These are phyloP conservation scores for Rugonectria rugulosa DNA, from an alignment of 2,329 filamentous ascomycete species.

Conservation along the genomic window DNA sequence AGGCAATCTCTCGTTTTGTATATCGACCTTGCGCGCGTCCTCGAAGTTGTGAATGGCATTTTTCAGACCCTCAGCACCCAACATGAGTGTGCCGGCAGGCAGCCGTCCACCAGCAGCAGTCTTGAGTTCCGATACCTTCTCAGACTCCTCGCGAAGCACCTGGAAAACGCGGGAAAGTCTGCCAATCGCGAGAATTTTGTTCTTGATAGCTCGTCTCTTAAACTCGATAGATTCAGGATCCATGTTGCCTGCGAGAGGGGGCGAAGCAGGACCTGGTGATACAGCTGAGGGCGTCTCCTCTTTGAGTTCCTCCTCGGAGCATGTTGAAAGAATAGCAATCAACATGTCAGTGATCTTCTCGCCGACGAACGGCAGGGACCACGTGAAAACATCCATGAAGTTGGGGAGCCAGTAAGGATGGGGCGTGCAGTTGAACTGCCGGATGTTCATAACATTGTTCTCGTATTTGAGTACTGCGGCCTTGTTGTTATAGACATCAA, in stretches of 20 bases:
- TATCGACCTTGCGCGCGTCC: constrained; percentile 93
- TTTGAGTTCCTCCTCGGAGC: constrained; percentile 98
- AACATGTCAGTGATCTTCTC: constrained; percentile 99
- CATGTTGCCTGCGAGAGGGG: constrained; percentile 58
- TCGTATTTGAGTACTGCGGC: constrained; percentile 98
- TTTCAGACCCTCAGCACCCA: constrained; percentile 98
- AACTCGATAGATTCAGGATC: constrained; percentile 91
- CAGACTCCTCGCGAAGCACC: constrained; percentile 95
- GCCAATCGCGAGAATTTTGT: constrained; percentile 98
- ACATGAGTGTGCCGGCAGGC: constrained; percentile 95
- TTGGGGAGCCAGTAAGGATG: constrained; percentile 99
- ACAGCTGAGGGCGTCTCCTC: constrained; percentile 79
- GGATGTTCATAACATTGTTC: constrained; percentile 99
- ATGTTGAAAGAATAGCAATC: constrained; percentile 96
- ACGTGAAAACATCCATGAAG: constrained; percentile 99
- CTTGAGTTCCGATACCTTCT: constrained; percentile 96
- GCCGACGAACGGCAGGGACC: constrained; percentile 97
- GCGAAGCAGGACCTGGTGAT: constrained; percentile 76
- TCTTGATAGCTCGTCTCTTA: constrained; percentile 97
- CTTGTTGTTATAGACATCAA: constrained; percentile 99
- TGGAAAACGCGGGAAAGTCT: constrained; percentile 98
- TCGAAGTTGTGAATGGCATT: constrained; percentile 97
- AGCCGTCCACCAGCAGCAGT: constrained; percentile 92
- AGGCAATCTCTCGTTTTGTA: constrained; percentile 94
- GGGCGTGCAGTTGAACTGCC: constrained; percentile 99